Conservation (phyloP, 177 flowering plant species). For the Vitis hybrid region DNA sequence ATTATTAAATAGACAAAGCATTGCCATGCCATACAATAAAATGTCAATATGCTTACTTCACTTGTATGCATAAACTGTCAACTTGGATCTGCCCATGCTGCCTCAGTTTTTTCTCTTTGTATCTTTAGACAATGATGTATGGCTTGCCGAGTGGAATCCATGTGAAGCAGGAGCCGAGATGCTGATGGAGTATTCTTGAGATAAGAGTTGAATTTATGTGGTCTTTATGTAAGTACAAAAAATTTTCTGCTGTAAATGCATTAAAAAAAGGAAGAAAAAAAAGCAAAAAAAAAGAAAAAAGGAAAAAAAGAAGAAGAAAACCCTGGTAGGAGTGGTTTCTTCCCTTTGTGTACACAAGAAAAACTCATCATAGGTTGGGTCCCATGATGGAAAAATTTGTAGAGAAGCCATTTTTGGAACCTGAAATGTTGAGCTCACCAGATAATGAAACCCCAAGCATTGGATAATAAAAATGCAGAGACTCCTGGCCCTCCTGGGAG, state of each 20-base stretch:
- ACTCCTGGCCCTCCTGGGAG: slow-evolving; percentile 15
- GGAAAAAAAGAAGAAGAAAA: slow-evolving; percentile 4
- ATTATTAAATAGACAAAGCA: neutral
- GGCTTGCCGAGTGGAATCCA: slow-evolving; percentile 32
- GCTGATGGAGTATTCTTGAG: slow-evolving; percentile 26
- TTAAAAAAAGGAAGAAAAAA: too few relatives aligned
- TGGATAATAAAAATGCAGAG: slow-evolving; percentile 15
- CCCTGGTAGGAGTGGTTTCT: slow-evolving; percentile 21
- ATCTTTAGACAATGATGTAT: slow-evolving; percentile 33
- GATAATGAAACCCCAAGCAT: slow-evolving; percentile 16
- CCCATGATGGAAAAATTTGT: slow-evolving; percentile 20
- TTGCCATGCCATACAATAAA: neutral
- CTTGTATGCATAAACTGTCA: too few relatives aligned
- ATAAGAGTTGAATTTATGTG: slow-evolving; percentile 6
- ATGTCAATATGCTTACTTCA: neutral
- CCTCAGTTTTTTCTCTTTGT: slow-evolving; percentile 2
- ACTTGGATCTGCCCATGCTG: neutral
- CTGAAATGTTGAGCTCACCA: slow-evolving; percentile 15
- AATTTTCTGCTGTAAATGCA: slow-evolving; percentile 30
- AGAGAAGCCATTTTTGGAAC: slow-evolving; percentile 36
- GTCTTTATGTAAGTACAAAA: slow-evolving; percentile 33
- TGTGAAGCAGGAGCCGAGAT: slow-evolving; percentile 59
- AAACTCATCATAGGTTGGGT: slow-evolving; percentile 7
- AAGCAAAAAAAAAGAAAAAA: too few relatives aligned
- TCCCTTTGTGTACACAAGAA: slow-evolving; percentile 16